phyloP scores from a whole-genome alignment of 352 stramenopile genomes.

The Albugo candida region DNA sequence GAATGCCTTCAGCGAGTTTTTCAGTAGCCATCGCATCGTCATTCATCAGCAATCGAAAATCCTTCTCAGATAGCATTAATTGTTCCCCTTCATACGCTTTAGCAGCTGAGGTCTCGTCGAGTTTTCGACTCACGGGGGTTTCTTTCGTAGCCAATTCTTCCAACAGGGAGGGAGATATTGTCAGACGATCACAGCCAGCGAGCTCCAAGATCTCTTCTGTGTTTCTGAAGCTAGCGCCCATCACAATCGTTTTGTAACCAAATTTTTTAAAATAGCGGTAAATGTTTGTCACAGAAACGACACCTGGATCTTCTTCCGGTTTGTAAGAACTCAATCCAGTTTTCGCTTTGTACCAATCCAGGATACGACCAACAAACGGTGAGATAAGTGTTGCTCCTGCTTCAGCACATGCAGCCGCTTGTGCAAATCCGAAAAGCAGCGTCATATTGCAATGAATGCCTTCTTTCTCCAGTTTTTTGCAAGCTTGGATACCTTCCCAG shows the following conservation, averaged over 20 bases:
- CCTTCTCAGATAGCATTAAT: constrained; percentile 37
- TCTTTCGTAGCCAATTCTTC: constrained; percentile 27
- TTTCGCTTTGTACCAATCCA: constrained; percentile 73
- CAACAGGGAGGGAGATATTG: constrained; percentile 68
- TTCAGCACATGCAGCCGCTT: constrained; percentile 75
- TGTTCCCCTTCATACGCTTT: constrained; percentile 12
- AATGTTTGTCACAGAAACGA: constrained; percentile 64
- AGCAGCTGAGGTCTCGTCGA: constrained; percentile 18
- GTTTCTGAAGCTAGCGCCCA: constrained; percentile 58
- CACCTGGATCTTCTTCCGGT: constrained; percentile 68
- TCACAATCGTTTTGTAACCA: constrained; percentile 48
- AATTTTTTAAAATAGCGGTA: constrained; percentile 87
- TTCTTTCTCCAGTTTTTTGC: constrained; percentile 68
- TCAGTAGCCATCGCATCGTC: constrained; percentile 77
- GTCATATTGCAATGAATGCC: constrained; percentile 87
- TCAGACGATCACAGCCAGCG: constrained; percentile 81
- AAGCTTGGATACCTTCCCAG: constrained; percentile 78
- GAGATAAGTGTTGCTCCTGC: constrained; percentile 65
- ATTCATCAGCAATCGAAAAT: constrained; percentile 85
- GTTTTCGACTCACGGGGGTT: constrained; percentile 17
- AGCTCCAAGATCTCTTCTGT: constrained; percentile 81
- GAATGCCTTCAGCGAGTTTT: constrained; percentile 83
- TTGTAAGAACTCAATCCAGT: constrained; percentile 33
- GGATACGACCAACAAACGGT: constrained; percentile 67
- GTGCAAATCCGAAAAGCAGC: constrained; percentile 78